Evolutionary conservation across 345 rosid species (phyloP), one percentile per base, ranked within the genome.

Genomic region (Melastoma malabathricum): DNA sequence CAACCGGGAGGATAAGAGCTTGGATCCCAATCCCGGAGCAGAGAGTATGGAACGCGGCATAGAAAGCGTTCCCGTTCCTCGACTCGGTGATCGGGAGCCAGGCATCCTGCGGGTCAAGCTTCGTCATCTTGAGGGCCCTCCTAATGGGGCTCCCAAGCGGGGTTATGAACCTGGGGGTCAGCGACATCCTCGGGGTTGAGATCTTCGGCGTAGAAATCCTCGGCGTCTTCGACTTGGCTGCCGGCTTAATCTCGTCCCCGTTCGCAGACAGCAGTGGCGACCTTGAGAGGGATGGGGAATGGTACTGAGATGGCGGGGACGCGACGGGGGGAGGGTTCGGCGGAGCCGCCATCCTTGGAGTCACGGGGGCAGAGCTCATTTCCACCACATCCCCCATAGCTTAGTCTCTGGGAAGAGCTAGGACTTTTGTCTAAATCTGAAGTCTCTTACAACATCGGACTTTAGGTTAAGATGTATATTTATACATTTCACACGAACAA

Each of bases 291-390:
- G 87, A 78, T 0, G 93, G 93, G 14, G 93, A 83, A 55, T 83
- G 87, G 23, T 73, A 46, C 64, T 80, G 86, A 13, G 92, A 80
- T 2, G 92, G 86, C 15, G 86, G 86, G 51, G 84, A 66, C 0
- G 92, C 80, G 49, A 83, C 75, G 0, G 82, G 86, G 4, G 77
- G 74, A 6, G 56, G 56, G 10, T 22, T 22, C 25, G 25, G 2
- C 25, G 2, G 2, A 4, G 75, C 4, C 15, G 17, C 15, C 13
- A 5, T 16, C 46, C 69, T 67, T 13, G 79, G 83, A 47, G 82
- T 68, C 43, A 46, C 41, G 3, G 77, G 75, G 22, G 38, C 44
- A 3, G 76, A 71, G 61, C 10, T 22, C 45, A 59, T 61, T 39
- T 73, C 70, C 46, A 48, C 45, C 18, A 13, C 57, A 13, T 69